Percentiles rank a stretch among this genome's conserved stretches.
phyloP scores from a whole-genome alignment of 306 rosid species.

The Cucurbita pepo region DNA sequence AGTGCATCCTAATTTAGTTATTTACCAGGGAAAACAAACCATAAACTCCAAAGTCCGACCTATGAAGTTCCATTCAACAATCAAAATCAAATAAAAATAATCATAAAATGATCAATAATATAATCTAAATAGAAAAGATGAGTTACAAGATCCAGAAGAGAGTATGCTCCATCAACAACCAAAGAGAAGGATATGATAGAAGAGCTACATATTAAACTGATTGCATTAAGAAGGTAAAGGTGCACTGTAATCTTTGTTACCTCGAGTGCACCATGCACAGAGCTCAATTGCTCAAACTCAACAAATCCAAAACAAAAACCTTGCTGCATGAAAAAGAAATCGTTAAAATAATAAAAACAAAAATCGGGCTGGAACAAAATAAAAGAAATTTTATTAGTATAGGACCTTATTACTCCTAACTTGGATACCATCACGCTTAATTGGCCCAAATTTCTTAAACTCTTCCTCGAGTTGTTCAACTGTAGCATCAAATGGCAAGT shows the following conservation, averaged over 20 bases:
- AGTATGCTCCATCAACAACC: neutral
- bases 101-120: neutral
- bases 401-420: constrained; percentile 79
- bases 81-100: neutral
- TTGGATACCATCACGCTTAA: constrained; percentile 87
- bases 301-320: constrained; percentile 97
- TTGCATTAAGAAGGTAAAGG: neutral
- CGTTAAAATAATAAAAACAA: neutral
- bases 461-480: constrained; percentile 73
- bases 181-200: neutral
- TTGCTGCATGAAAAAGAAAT: constrained; percentile 36
- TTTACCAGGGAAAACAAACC: neutral
- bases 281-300: constrained; percentile 61
- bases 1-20: neutral
- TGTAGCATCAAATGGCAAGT: constrained; percentile 81
- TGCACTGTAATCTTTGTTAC: neutral
- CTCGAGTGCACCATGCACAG: constrained; percentile 42
- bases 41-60: neutral
- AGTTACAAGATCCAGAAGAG: neutral
- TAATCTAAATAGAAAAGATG: neutral
- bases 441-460: constrained; percentile 82
- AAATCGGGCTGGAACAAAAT: neutral
- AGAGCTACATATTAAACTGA: neutral
- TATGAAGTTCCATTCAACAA: neutral
- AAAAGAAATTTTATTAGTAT: neutral